phyloP scores from a whole-genome alignment of 148 eudicot species.

The Silene uniflora region DNA sequence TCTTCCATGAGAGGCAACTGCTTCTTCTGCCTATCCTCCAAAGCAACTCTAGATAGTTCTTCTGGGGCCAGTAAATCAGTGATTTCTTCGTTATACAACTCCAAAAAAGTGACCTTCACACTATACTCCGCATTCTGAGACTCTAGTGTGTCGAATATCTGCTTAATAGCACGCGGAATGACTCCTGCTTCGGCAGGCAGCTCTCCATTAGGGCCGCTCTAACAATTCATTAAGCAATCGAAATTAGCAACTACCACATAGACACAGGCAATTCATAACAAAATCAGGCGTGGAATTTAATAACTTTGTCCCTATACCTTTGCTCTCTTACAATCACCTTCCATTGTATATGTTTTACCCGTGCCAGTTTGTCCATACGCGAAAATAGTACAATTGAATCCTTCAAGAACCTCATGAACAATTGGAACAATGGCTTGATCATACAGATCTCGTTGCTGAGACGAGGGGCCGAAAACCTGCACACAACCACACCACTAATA shows the following conservation, averaged over 20 bases:
- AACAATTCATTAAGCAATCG: slow-evolving; percentile 13
- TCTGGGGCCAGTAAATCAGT: slow-evolving; percentile 97
- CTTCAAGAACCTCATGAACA: slow-evolving; percentile 91
- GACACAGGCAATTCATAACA: neutral
- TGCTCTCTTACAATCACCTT: slow-evolving; percentile 81
- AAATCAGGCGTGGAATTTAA: too few species aligned
- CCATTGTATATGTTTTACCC: slow-evolving; percentile 99
- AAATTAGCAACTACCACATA: neutral
- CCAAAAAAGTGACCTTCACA: slow-evolving; percentile 92
- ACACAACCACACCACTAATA: neutral
- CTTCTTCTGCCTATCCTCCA: slow-evolving; percentile 82
- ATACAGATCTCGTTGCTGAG: slow-evolving; percentile 77
- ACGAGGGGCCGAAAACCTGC: slow-evolving; percentile 93
- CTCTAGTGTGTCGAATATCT: slow-evolving; percentile 92
- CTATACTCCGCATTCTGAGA: slow-evolving; percentile 94
- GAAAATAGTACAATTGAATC: slow-evolving; percentile 96
- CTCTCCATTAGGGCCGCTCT: slow-evolving; percentile 80
- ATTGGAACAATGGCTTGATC: slow-evolving; percentile 92
- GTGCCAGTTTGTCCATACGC: slow-evolving; percentile 99
- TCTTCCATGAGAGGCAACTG: slow-evolving; percentile 92
- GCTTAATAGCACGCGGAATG: slow-evolving; percentile 87
- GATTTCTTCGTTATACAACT: slow-evolving; percentile 92
- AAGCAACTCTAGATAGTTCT: slow-evolving; percentile 58
- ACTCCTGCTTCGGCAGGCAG: slow-evolving; percentile 95
- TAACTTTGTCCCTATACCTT: slow-evolving; percentile 43